Evolutionary conservation across 352 stramenopile genomes (phyloP).

Genomic region (Phytophthora cajani): DNA sequence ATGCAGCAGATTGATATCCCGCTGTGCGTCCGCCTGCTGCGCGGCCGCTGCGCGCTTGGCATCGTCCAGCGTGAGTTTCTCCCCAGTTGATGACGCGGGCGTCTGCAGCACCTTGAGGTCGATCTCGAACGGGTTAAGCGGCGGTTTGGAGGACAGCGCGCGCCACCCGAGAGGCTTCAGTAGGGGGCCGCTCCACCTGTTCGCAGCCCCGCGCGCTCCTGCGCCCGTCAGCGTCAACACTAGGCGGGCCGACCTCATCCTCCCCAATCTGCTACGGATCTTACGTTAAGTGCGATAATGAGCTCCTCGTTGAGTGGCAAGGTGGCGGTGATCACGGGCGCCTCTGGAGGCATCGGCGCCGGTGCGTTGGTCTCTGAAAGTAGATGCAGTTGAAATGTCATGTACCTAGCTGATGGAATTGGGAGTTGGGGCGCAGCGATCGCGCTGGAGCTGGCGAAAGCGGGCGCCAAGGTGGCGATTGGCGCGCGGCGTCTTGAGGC

Average conservation of each 20-base stretch:
- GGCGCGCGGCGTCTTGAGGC: constrained; percentile 67
- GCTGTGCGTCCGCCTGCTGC: constrained; percentile 27
- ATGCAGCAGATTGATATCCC: constrained; percentile 56
- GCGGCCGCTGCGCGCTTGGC: constrained; percentile 22
- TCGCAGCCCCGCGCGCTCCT: not conserved
- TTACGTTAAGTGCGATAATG: constrained; percentile 6
- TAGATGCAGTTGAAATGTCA: not conserved
- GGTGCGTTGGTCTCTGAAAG: constrained; percentile 9
- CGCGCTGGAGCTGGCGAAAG: constrained; percentile 58
- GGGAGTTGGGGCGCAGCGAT: constrained; percentile 47
- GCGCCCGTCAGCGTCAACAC: constrained; percentile 7
- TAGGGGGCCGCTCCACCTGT: not conserved
- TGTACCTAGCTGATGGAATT: not conserved
- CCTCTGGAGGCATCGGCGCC: constrained; percentile 88
- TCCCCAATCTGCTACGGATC: not conserved
- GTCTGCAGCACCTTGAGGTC: constrained; percentile 41
- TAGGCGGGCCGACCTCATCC: not conserved
- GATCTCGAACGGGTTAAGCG: constrained; percentile 62
- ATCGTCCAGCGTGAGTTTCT: constrained; percentile 24
- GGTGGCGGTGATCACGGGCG: constrained; percentile 89
- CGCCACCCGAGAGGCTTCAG: not conserved
- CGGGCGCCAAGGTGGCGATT: constrained; percentile 85
- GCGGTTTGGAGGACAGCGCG: constrained; percentile 16
- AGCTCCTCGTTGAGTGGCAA: constrained; percentile 56
- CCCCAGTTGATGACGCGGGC: constrained; percentile 5